Conservation (phyloP, 371 early-diverging fungal species). For the Cladochytrium tenue region DNA sequence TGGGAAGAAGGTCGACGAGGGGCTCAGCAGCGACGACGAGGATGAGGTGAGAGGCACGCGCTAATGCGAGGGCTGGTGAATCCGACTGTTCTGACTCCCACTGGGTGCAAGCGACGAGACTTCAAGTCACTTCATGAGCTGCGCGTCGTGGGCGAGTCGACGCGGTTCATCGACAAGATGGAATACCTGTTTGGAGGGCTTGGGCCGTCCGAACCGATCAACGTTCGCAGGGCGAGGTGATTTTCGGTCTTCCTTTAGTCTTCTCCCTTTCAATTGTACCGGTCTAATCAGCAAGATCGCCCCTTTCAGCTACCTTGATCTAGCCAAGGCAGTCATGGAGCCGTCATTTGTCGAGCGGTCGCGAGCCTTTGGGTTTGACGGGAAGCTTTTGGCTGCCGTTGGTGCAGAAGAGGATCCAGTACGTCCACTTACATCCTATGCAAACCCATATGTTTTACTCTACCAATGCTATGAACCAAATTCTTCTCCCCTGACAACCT, state of each 20-base stretch:
- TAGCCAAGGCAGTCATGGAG: not conserved
- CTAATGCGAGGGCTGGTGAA: too few relatives aligned
- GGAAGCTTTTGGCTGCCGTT: not conserved
- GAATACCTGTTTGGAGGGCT: constrained; percentile 54
- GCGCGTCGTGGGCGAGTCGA: constrained; percentile 49
- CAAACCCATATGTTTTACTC: not conserved
- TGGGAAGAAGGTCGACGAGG: not conserved
- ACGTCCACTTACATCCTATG: not conserved
- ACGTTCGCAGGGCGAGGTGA: not conserved
- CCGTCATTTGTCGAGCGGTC: not conserved
- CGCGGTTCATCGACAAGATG: constrained; percentile 54
- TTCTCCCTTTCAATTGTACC: not conserved
- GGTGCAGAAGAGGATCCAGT: not conserved
- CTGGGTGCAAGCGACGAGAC: constrained; percentile 2
- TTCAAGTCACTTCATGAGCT: constrained; percentile 49
- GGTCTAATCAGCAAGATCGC: not conserved
- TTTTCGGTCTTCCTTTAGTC: not conserved
- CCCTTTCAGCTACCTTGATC: not conserved
- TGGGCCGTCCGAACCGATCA: not conserved
- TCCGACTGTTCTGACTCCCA: not conserved
- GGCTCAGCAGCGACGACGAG: not conserved
- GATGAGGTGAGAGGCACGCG: not conserved
- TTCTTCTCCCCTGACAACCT: too few relatives aligned
- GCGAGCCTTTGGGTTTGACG: not conserved
- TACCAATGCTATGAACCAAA: too few relatives aligned